Conservation (phyloP, 2,329 filamentous ascomycete species). For the Blastomyces silverae region DNA sequence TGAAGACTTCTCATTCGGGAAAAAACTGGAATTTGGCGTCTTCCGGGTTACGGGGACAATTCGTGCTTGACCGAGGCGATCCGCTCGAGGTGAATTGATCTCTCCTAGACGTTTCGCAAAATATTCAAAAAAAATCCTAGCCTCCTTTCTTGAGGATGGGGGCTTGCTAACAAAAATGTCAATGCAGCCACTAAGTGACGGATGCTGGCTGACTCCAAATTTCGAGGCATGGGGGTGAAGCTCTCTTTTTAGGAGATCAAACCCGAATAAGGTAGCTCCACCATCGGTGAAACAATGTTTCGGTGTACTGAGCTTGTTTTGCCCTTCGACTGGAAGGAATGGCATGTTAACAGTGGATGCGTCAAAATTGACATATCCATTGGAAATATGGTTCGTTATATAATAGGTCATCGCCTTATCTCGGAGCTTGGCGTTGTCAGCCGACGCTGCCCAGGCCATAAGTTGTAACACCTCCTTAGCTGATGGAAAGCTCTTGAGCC, state of each 20-base stretch:
- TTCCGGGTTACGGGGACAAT: slow-evolving; percentile 62
- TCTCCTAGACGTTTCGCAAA: slow-evolving; percentile 72
- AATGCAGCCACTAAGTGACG: slow-evolving; percentile 69
- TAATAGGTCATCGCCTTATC: slow-evolving; percentile 73
- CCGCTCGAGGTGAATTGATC: slow-evolving; percentile 55
- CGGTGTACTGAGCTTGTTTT: slow-evolving; percentile 60
- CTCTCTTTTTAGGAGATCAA: slow-evolving; percentile 66
- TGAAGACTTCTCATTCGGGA: slow-evolving; percentile 37
- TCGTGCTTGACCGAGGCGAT: slow-evolving; percentile 55
- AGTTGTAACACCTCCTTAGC: slow-evolving; percentile 69
- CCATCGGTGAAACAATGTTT: slow-evolving; percentile 77
- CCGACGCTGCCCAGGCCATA: slow-evolving; percentile 58
- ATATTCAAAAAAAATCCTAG: slow-evolving; percentile 71
- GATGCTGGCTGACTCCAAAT: slow-evolving; percentile 79
- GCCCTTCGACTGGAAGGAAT: slow-evolving; percentile 67
- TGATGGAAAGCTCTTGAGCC: slow-evolving; percentile 64
- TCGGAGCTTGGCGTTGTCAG: slow-evolving; percentile 50
- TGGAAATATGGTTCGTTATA: slow-evolving; percentile 67
- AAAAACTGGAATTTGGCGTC: slow-evolving; percentile 26
- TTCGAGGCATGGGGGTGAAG: slow-evolving; percentile 75
- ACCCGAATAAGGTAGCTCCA: slow-evolving; percentile 68
- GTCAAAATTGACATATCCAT: slow-evolving; percentile 64
- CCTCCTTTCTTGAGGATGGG: slow-evolving; percentile 59
- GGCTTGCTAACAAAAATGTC: slow-evolving; percentile 64
- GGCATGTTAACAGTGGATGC: slow-evolving; percentile 50